phyloP scores from a whole-genome alignment of 2,329 filamentous ascomycete species.

The Colletotrichum ledebouriae region DNA sequence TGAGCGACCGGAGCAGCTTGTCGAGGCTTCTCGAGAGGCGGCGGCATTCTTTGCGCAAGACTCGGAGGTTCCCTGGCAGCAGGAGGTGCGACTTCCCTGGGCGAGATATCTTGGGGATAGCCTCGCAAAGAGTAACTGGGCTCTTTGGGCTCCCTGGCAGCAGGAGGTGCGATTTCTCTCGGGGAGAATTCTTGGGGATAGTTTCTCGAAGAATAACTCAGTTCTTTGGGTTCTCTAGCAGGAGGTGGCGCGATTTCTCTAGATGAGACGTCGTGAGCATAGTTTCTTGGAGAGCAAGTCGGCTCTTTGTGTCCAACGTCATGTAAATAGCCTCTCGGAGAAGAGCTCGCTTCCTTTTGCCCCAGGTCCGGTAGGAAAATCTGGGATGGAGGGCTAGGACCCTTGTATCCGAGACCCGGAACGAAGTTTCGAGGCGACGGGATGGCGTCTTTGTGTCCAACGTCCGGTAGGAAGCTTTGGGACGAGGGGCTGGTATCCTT shows the following conservation, averaged over 20 bases:
- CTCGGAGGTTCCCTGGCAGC: slow-evolving; percentile 62
- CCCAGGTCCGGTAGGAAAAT: not conserved
- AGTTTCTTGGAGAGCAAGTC: not conserved
- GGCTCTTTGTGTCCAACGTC: slow-evolving; percentile 11
- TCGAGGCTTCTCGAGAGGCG: slow-evolving; percentile 21
- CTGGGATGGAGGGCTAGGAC: not conserved
- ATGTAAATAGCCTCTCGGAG: not conserved
- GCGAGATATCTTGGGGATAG: slow-evolving; percentile 78
- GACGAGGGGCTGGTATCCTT: not conserved
- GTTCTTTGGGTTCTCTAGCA: slow-evolving; percentile 3
- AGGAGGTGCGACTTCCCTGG: slow-evolving; percentile 62
- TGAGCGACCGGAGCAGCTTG: slow-evolving; percentile 30
- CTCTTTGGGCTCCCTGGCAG: slow-evolving; percentile 2
- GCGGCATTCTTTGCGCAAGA: slow-evolving; percentile 63
- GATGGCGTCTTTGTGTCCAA: too few species aligned
- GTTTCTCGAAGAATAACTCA: not conserved
- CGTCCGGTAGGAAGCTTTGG: too few species aligned
- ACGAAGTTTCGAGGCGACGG: slow-evolving; percentile 9
- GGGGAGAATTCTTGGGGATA: not conserved
- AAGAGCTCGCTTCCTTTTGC: slow-evolving; percentile 8
- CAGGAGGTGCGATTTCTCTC: not conserved
- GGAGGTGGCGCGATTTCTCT: slow-evolving; percentile 6
- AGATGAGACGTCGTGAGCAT: not conserved
- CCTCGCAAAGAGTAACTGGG: slow-evolving; percentile 48
- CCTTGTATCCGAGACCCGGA: not conserved